A percentile compares a stretch with the other conserved stretches of the same genome.
Conservation (phyloP, 768 basidiomycete species). For the Leccinum truebloodii region DNA sequence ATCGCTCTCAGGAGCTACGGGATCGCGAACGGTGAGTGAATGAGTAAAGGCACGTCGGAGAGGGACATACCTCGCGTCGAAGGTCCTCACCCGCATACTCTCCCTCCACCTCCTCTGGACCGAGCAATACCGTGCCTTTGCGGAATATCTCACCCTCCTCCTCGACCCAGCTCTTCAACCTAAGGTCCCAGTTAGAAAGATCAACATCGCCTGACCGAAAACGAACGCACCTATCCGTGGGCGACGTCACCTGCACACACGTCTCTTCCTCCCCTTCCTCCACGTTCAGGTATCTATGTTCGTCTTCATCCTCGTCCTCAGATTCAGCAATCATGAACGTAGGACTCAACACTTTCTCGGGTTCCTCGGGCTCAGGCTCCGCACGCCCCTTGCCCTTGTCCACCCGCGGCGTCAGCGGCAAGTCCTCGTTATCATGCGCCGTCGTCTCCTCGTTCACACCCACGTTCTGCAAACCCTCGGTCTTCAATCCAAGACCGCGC, state of each 20-base stretch:
- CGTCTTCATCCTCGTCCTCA: conserved; percentile 51
- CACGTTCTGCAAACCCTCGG: neutral
- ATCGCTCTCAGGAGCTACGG: conserved; percentile 80
- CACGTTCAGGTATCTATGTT: conserved; percentile 32
- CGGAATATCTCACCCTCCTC: conserved; percentile 98
- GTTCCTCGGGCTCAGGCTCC: conserved; percentile 64
- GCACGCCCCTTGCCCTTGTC: conserved; percentile 83
- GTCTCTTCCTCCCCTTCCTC: conserved; percentile 37
- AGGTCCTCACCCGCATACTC: conserved; percentile 90
- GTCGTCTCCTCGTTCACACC: neutral
- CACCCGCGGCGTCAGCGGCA: conserved; percentile 57
- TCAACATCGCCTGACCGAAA: neutral
- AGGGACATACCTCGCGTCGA: conserved; percentile 62
- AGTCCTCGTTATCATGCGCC: neutral
- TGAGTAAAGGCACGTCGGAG: neutral
- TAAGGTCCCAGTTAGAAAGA: conserved; percentile 23
- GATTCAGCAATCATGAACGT: conserved; percentile 54
- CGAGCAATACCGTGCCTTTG: conserved; percentile 79
- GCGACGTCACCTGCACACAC: conserved; percentile 32
- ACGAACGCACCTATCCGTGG: conserved; percentile 48
- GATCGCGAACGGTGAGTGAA: neutral
- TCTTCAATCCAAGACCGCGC: neutral
- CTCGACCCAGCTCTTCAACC: conserved; percentile 80
- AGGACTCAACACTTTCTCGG: conserved; percentile 73
- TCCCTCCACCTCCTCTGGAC: conserved; percentile 85